Evolutionary conservation across 192 early-diverging fungal genomes (phyloP).

Genomic region (Coemansia asiatica): DNA sequence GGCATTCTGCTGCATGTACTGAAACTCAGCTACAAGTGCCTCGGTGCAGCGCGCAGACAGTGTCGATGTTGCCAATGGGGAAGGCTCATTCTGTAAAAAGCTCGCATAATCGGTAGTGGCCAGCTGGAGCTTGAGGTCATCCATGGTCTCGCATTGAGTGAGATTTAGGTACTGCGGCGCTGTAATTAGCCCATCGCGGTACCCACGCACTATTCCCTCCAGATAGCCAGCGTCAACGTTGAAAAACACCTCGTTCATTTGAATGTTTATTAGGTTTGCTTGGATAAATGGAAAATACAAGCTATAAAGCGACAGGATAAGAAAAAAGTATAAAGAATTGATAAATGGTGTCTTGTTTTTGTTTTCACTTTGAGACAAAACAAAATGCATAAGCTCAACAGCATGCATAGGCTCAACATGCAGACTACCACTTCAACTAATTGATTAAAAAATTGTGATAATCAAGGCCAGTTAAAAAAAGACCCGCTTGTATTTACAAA

Average conservation of each 20-base stretch:
- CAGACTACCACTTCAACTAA: too few species aligned
- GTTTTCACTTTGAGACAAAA: too few species aligned
- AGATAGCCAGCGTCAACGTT: conserved; percentile 91
- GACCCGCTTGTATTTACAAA: too few species aligned
- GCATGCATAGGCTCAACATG: too few species aligned
- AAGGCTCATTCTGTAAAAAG: conserved; percentile 94
- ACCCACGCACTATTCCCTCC: conserved; percentile 94
- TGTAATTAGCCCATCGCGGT: conserved; percentile 82
- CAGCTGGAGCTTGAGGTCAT: conserved; percentile 95
- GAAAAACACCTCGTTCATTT: conserved; percentile 62
- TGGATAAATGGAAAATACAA: not conserved
- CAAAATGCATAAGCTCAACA: too few species aligned
- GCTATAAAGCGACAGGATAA: not conserved
- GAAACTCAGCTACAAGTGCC: conserved; percentile 88
- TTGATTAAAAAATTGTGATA: too few species aligned
- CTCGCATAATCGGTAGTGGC: conserved; percentile 93
- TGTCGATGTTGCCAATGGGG: conserved; percentile 89
- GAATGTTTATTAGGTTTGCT: not conserved
- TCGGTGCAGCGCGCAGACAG: conserved; percentile 87
- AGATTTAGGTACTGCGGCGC: conserved; percentile 87
- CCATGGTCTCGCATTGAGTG: conserved; percentile 96
- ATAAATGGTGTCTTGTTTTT: not conserved
- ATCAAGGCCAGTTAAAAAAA: too few species aligned
- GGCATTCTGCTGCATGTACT: conserved; percentile 86
- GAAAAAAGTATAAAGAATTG: not conserved